Evolutionary conservation across 768 basidiomycete genomes (phyloP), one percentile per base, ranked within the genome.

Genomic region (Exidia glandulosa): DNA sequence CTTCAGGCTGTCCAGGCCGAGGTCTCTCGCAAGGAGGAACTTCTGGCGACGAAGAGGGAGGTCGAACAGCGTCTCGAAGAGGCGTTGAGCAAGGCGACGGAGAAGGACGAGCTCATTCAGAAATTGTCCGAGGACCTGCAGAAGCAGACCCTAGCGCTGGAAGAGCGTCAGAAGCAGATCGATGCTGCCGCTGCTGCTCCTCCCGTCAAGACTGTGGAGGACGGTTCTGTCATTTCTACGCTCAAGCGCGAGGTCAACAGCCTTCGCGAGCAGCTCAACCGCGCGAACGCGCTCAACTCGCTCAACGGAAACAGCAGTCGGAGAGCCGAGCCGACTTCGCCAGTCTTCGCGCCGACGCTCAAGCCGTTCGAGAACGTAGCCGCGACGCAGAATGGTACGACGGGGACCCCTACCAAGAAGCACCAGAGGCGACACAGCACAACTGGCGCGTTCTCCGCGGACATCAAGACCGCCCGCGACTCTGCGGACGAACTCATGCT

Each of bases 221-320:
- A 97, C 68, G 85, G 77, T 63, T 87, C 89, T 16, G 87, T 95
- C 45, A 92, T 98, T 63, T 76, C 85, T 63, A 87, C 87, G 0
- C 82, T 99, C 66, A 94, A 95, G 73, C 89, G 84, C 65, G 96
- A 99, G 77, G 87, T 99, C 65, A 86, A 87, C 73, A 87, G 76
- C 66, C 80, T 98, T 32, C 90, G 93, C 61, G 96, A 99, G 69
- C 95, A 98, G 69, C 84, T 98, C 64, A 94, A 94, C 66, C 85
- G 95, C 32, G 85, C 92, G n/a, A 93, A 94, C 68, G 92, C 96
- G 9, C 81, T 96, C 66, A 91, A 93, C 65, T 80, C 83, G 16
- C 80, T 96, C 57, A 94, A 91, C 12, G 83, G 86, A 64, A 84
- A 87, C 32, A 71, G 81, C 47, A 23, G 16, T 6, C 50, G 50